These are phyloP conservation scores for Sporobolomyces phaffii DNA, from an alignment of 768 basidiomycete species.

Conservation along the genomic window DNA sequence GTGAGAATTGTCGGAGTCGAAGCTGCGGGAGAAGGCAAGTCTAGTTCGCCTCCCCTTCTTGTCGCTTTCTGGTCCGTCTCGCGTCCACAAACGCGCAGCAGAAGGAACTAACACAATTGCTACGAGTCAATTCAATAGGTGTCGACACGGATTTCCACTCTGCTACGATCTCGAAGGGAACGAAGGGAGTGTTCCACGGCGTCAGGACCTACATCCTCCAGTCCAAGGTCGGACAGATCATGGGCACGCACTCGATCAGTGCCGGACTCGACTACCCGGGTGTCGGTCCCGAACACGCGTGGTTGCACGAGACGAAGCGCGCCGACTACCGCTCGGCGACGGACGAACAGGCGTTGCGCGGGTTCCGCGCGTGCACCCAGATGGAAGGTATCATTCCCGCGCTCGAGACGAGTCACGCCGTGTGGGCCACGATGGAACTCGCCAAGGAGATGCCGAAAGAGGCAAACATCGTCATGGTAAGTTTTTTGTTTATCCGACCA, in stretches of 20 bases:
- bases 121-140: no score
- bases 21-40: conserved; percentile 87
- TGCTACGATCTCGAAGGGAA: conserved; percentile 84
- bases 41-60: no score
- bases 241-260: conserved; percentile 94
- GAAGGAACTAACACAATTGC: no score
- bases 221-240: conserved; percentile 79
- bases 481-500: conserved; percentile 47
- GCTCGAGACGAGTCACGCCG: conserved; percentile 88
- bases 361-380: conserved; percentile 85
- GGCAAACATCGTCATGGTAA: conserved; percentile 79
- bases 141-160: conserved; percentile 79
- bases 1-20: conserved; percentile 90
- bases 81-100: no score
- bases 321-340: conserved; percentile 90
- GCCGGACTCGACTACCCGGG: conserved; percentile 95
- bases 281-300: conserved; percentile 96
- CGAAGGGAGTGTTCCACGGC: conserved; percentile 91
- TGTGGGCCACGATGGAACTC: conserved; percentile 82
- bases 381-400: conserved; percentile 97
- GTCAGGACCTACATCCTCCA: conserved; percentile 93
- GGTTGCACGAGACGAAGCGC: conserved; percentile 87
- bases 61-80: neutral
- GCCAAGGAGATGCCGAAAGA: conserved; percentile 81
- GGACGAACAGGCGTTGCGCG: conserved; percentile 86